Evolutionary conservation across 495 filamentous ascomycete genomes (phyloP).

Genomic region (Daldinia bambusicola): DNA sequence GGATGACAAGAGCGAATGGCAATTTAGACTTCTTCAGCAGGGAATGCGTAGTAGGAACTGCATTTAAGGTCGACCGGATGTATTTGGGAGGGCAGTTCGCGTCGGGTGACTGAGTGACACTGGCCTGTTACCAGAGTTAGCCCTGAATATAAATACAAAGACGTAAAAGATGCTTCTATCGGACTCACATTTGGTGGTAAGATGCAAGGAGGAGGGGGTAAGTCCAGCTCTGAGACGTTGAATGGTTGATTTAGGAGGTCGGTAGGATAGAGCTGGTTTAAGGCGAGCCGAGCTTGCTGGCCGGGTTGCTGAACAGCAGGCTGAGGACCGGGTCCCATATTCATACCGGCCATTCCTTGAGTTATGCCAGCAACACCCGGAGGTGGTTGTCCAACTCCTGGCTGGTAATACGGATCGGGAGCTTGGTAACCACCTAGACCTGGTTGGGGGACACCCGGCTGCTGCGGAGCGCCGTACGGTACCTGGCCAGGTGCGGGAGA

Average conservation of each 20-base stretch:
- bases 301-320: slow-evolving; percentile 63
- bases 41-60: slow-evolving; percentile 87
- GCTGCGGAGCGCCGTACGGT: slow-evolving; percentile 61
- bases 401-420: slow-evolving; percentile 71
- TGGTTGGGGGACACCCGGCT: slow-evolving; percentile 54
- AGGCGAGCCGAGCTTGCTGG: slow-evolving; percentile 64
- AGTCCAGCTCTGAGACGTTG: slow-evolving; percentile 90
- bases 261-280: slow-evolving; percentile 92
- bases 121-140: slow-evolving; percentile 66
- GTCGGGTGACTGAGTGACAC: slow-evolving; percentile 89
- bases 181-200: slow-evolving; percentile 87
- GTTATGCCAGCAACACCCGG: slow-evolving; percentile 78
- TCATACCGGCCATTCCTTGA: slow-evolving; percentile 85
- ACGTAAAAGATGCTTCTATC: background rate
- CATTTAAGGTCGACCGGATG: slow-evolving; percentile 93
- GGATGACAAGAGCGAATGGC: slow-evolving; percentile 94
- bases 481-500: slow-evolving; percentile 56
- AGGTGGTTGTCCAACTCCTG: slow-evolving; percentile 58
- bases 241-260: slow-evolving; percentile 93
- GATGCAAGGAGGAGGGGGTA: slow-evolving; percentile 90
- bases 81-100: slow-evolving; percentile 95
- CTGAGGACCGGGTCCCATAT: slow-evolving; percentile 67
- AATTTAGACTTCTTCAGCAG: slow-evolving; percentile 96
- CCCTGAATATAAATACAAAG: background rate
- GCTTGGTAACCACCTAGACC: slow-evolving; percentile 70